These are phyloP conservation scores for Epichloe sibirici DNA, from an alignment of 2,329 filamentous ascomycete genomes.

Conservation along the genomic window DNA sequence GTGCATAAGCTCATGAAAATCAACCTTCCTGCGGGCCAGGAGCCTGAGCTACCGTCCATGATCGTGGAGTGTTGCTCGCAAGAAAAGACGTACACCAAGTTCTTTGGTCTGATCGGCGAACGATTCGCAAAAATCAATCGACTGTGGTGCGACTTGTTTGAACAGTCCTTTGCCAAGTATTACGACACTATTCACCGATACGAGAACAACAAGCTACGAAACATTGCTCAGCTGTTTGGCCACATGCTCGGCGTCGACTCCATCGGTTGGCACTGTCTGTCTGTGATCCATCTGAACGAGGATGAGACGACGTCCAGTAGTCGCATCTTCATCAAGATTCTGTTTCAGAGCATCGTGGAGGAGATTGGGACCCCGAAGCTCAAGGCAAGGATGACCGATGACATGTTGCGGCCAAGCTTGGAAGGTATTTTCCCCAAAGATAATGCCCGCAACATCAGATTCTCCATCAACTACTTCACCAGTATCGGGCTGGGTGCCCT, in stretches of 20 bases:
- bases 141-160: constrained; percentile 86
- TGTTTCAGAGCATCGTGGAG: constrained; percentile 86
- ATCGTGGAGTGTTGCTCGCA: constrained; percentile 94
- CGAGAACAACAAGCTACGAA: constrained; percentile 88
- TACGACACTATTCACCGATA: constrained; percentile 97
- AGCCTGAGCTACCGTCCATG: constrained; percentile 89
- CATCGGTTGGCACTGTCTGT: constrained; percentile 84
- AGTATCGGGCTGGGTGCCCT: constrained; percentile 91
- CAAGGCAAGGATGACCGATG: constrained; percentile 63
- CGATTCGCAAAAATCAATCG: constrained; percentile 93
- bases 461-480: constrained; percentile 99
- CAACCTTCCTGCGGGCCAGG: constrained; percentile 73
- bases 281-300: constrained; percentile 79
- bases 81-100: constrained; percentile 94
- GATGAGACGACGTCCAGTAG: constrained; percentile 94
- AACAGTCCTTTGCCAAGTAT: constrained; percentile 80
- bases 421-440: constrained; percentile 83
- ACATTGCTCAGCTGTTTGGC: constrained; percentile 90
- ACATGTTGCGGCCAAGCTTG: constrained; percentile 64
- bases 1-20: constrained; percentile 96
- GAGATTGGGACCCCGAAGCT: constrained; percentile 75
- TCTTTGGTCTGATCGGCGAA: constrained; percentile 89
- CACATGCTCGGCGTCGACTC: constrained; percentile 81
- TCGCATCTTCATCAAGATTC: constrained; percentile 96
- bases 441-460: constrained; percentile 79